Percentiles rank a stretch among this genome's conserved stretches.
phyloP scores from a whole-genome alignment of 2,329 filamentous ascomycete genomes.

The Neofusicoccum parvum region DNA sequence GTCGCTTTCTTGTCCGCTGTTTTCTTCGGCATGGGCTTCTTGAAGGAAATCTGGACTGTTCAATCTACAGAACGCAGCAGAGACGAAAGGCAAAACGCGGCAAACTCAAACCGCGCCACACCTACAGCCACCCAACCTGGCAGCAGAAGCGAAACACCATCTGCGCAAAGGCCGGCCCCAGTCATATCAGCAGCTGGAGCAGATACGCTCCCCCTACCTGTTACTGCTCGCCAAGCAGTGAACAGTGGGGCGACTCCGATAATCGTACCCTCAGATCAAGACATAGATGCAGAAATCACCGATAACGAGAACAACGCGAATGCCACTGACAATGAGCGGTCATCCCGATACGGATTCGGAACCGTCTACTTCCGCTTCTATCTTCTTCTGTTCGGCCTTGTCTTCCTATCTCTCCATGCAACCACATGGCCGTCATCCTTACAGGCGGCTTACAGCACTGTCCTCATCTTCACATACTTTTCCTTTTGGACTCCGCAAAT shows the following conservation, averaged over 20 bases:
- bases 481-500: slow-evolving; percentile 95
- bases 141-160: slow-evolving; percentile 25
- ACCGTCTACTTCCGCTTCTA: slow-evolving; percentile 65
- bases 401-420: slow-evolving; percentile 63
- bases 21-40: slow-evolving; percentile 65
- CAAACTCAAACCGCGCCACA: slow-evolving; percentile 22
- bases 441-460: slow-evolving; percentile 60
- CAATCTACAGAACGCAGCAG: slow-evolving; percentile 55
- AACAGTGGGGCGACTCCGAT: slow-evolving; percentile 54
- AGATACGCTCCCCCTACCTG: slow-evolving; percentile 53
- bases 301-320: slow-evolving; percentile 35
- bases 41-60: slow-evolving; percentile 68
- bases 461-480: slow-evolving; percentile 73
- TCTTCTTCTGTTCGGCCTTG: slow-evolving; percentile 58
- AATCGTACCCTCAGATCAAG: slow-evolving; percentile 63
- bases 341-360: slow-evolving; percentile 48
- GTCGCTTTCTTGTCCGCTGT: slow-evolving; percentile 62
- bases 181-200: slow-evolving; percentile 34
- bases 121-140: slow-evolving; percentile 27
- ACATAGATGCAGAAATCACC: slow-evolving; percentile 40
- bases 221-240: slow-evolving; percentile 41
- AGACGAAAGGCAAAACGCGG: slow-evolving; percentile 45
- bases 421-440: slow-evolving; percentile 57
- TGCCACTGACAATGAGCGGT: slow-evolving; percentile 36
- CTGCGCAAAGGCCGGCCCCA: slow-evolving; percentile 24